phyloP scores from a whole-genome alignment of 257 asterid species.

The Solanum dulcamara region DNA sequence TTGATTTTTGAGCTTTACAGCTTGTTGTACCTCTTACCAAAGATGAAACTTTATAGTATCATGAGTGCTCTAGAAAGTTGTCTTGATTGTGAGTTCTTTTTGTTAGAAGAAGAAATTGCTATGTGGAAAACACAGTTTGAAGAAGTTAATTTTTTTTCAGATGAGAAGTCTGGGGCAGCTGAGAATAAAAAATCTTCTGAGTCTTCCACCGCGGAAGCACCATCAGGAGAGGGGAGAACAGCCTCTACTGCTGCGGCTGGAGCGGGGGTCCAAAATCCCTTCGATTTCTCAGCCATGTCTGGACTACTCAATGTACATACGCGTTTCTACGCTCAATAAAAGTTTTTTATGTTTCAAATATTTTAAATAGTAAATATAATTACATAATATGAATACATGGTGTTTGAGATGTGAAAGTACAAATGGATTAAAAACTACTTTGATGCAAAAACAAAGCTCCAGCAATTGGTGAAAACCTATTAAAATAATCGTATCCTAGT shows the following conservation, averaged over 20 bases:
- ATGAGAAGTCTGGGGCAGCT: constrained; percentile 37
- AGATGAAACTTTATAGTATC: background rate
- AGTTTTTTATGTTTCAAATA: background rate
- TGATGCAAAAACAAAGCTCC: background rate
- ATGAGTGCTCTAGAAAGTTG: background rate
- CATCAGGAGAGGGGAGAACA: constrained; percentile 37
- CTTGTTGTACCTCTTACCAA: background rate
- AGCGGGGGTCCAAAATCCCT: constrained; percentile 57
- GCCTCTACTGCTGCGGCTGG: constrained; percentile 40
- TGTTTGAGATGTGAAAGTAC: background rate
- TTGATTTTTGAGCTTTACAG: background rate
- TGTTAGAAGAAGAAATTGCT: background rate
- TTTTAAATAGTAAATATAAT: background rate
- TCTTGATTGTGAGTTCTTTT: background rate
- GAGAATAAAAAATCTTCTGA: constrained; percentile 24
- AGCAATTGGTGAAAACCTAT: background rate
- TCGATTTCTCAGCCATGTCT: constrained; percentile 82
- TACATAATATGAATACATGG: background rate
- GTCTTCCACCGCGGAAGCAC: constrained; percentile 24
- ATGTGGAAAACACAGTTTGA: background rate
- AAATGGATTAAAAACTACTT: background rate
- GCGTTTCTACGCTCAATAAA: background rate
- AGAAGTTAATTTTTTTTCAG: constrained; percentile 18
- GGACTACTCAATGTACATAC: constrained; percentile 70
- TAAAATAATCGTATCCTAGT: background rate